These are phyloP conservation scores for Auricularia cornea DNA, from an alignment of 768 basidiomycete species.

Conservation along the genomic window DNA sequence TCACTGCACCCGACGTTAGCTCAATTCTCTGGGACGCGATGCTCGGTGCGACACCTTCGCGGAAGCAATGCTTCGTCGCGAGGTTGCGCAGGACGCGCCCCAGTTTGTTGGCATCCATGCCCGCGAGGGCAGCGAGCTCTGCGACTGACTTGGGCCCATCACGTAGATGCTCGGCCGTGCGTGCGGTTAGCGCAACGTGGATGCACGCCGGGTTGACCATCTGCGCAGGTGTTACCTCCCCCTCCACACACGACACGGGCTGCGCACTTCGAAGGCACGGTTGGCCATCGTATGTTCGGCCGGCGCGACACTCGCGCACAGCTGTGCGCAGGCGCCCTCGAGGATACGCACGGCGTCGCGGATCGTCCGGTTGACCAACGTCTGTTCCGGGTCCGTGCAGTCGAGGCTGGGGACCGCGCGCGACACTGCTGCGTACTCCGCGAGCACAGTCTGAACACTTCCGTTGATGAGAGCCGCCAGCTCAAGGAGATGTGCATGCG, in stretches of 20 bases:
- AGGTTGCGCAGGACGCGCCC: conserved; percentile 23
- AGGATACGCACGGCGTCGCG: conserved; percentile 11
- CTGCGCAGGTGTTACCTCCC: background rate
- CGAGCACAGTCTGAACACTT: conserved; percentile 15
- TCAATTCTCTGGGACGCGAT: too few relatives aligned
- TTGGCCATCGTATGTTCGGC: conserved; percentile 13
- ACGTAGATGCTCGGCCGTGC: conserved; percentile 31
- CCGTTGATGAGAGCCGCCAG: conserved; percentile 24
- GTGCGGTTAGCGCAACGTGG: conserved; percentile 25
- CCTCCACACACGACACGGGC: too few relatives aligned
- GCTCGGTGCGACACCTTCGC: too few relatives aligned
- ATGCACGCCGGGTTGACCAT: conserved; percentile 18
- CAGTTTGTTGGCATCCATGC: conserved; percentile 21
- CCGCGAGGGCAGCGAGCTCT: conserved; percentile 17
- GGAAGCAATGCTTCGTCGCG: conserved; percentile 22
- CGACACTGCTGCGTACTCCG: conserved; percentile 11
- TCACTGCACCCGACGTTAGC: too few relatives aligned
- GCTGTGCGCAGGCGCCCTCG: conserved; percentile 17
- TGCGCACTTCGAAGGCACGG: background rate
- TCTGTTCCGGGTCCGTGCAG: conserved; percentile 2
- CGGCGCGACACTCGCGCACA: conserved; percentile 13
- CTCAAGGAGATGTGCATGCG: conserved; percentile 18
- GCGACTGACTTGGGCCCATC: conserved; percentile 24
- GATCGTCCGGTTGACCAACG: conserved; percentile 4
- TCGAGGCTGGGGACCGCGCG: conserved; percentile 8